Conservation (phyloP, 352 stramenopile species). For the Pythium periplocum region DNA sequence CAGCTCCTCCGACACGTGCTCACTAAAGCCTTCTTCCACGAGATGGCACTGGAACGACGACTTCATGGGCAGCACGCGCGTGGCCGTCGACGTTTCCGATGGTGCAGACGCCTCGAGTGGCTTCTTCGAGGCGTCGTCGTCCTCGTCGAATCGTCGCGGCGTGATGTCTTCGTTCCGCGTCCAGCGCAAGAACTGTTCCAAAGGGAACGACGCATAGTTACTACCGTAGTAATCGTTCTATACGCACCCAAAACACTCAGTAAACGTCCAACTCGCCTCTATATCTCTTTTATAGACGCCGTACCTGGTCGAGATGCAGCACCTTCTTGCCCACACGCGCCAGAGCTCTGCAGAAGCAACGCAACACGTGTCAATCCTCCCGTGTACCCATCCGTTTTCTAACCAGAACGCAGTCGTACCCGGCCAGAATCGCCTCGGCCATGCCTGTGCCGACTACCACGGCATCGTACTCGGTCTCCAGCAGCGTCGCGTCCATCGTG, state of each 20-base stretch:
- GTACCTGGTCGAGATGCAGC: constrained; percentile 73
- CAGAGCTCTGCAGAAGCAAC: constrained; percentile 30
- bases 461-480: constrained; percentile 64
- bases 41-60: constrained; percentile 43
- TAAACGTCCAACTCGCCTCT: too few species aligned
- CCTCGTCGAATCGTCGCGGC: constrained; percentile 29
- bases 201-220: constrained; percentile 69
- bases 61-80: constrained; percentile 29
- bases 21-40: constrained; percentile 29
- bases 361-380: too few species aligned
- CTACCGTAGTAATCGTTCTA: constrained; percentile 83
- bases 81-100: not conserved
- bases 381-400: too few species aligned
- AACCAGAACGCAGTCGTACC: constrained; percentile 21
- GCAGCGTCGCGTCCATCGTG: constrained; percentile 47
- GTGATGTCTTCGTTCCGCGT: constrained; percentile 37
- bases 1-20: constrained; percentile 20
- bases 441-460: constrained; percentile 80
- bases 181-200: constrained; percentile 56
- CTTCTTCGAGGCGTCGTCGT: constrained; percentile 5
- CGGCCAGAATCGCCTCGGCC: constrained; percentile 69
- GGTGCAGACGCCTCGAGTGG: not conserved
- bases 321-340: constrained; percentile 67
- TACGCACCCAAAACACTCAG: not conserved
- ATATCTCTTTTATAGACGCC: too few species aligned